Base-by-base conservation (phyloP, 164 flowering plant genomes). In the Houttuynia cordata region DNA sequence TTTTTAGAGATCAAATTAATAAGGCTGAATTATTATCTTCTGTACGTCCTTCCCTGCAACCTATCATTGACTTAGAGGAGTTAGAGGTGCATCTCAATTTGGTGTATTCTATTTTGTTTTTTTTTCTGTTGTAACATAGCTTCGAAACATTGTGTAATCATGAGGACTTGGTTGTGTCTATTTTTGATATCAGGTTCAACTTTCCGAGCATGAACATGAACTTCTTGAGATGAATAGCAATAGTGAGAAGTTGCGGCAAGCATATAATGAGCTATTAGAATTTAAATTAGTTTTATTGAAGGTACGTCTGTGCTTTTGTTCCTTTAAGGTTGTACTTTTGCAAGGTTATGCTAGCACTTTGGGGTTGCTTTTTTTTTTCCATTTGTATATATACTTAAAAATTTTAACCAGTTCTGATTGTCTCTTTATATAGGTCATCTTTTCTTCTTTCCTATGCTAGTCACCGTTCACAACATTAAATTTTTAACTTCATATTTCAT, bases 201-300 rank as follows among this genome's bases (percentile, higher is more conserved):
- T 93, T 66, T 80, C 81, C 40, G 96, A 90, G 66, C 96, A 90
- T 77, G 98, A 93, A 71, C 81, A 71, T 50, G 98, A 87, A 73
- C 81, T 93, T 39, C 78, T 79, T 67, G 98, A 93, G 78, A 89
- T 85, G 88, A 92, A 89, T 69, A 71, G 80, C 47, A 92, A 93
- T 62, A 80, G 87, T 69, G 98, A 93, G 70, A 84, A 83, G 69
- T 78, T 93, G 56, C 79, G 67, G 50, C 92, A 81, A 53, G 72
- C 88, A 18, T 89, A 80, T 72, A 93, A 82, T 75, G 97, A 93
- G 75, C 85, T 93, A 30, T 68, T 90, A 62, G 98, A 93, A 70
- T 93, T 93, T 79, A 90, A 87, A 80, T 79, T 90, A 70, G 98
- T 93, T 13, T 56, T 93, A 76, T 81, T 80, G 68, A 86, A 87